A percentile compares a stretch with the other conserved stretches of the same genome.
Evolutionary conservation across 495 filamentous ascomycete species (phyloP).

Genomic region (Penicillium roqueforti): DNA sequence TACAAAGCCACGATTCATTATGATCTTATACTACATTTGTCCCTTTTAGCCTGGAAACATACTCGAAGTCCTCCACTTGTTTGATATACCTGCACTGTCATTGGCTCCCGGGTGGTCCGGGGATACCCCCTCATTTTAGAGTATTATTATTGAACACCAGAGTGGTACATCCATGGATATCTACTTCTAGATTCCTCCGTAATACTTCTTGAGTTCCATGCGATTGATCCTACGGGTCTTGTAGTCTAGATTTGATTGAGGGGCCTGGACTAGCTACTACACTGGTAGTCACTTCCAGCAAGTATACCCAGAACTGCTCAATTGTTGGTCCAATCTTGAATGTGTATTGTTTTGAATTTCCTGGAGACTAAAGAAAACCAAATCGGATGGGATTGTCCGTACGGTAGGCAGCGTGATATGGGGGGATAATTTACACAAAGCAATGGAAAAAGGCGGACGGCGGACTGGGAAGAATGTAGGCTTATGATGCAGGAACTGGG

Average conservation of each 20-base stretch:
- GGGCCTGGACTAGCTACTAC: neutral
- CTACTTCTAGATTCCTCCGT: neutral
- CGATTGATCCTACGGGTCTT: neutral
- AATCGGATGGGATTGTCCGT: constrained; percentile 28
- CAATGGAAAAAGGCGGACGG: constrained; percentile 20
- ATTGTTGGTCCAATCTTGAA: neutral
- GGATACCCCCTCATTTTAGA: constrained; percentile 2
- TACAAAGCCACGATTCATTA: too few relatives aligned
- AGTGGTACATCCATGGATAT: neutral
- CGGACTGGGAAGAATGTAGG: constrained; percentile 15
- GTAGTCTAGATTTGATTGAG: neutral
- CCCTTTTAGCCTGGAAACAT: neutral
- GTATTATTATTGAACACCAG: neutral
- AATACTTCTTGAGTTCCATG: neutral
- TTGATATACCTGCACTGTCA: constrained; percentile 5
- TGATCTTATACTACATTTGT: too few relatives aligned
- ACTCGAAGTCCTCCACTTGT: neutral
- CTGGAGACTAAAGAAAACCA: constrained; percentile 15
- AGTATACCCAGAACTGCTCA: neutral
- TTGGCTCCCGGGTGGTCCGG: constrained; percentile 3
- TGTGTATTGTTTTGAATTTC: constrained; percentile 12
- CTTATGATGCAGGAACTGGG: constrained; percentile 41
- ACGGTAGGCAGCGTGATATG: constrained; percentile 38
- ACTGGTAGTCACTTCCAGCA: neutral
- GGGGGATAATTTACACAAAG: constrained; percentile 44